These are phyloP conservation scores for Colletotrichum lini DNA, from an alignment of 2,329 filamentous ascomycete genomes.

Conservation along the genomic window DNA sequence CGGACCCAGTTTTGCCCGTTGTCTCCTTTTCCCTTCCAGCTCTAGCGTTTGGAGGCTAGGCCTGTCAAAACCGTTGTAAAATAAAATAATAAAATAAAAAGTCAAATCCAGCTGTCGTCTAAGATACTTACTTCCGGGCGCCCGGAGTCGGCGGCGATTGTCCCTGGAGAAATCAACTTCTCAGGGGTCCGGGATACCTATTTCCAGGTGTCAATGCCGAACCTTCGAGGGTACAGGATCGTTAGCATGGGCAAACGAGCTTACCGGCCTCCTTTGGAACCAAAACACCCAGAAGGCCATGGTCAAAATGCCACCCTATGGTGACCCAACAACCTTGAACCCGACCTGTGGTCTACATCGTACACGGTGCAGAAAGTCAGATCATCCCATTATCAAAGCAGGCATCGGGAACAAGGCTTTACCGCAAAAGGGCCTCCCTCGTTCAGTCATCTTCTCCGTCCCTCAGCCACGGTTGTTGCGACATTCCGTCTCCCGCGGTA, in stretches of 20 bases:
- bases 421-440: background rate
- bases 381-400: background rate
- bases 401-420: background rate
- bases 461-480: slow-evolving; percentile 8
- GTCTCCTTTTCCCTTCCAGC: slow-evolving; percentile 25
- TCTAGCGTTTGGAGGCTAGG: slow-evolving; percentile 18
- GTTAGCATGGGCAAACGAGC: background rate
- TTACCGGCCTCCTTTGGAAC: background rate
- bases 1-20: slow-evolving; percentile 26
- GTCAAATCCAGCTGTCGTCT: slow-evolving; percentile 15
- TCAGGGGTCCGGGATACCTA: slow-evolving; percentile 3
- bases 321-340: background rate
- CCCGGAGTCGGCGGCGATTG: background rate
- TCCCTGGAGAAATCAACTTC: background rate
- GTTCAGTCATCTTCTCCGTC: background rate
- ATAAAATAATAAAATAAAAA: background rate
- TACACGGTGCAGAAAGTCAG: background rate
- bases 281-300: background rate
- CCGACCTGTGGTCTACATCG: background rate
- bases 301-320: background rate
- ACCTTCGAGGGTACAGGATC: background rate
- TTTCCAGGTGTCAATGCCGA: background rate
- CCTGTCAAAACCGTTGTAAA: slow-evolving; percentile 28
- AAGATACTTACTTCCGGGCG: slow-evolving; percentile 19
- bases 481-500: slow-evolving; percentile 17